Percentiles rank a stretch among this genome's conserved stretches.
phyloP scores from a whole-genome alignment of 2,329 filamentous ascomycete genomes.

The Botrytis deweyae region DNA sequence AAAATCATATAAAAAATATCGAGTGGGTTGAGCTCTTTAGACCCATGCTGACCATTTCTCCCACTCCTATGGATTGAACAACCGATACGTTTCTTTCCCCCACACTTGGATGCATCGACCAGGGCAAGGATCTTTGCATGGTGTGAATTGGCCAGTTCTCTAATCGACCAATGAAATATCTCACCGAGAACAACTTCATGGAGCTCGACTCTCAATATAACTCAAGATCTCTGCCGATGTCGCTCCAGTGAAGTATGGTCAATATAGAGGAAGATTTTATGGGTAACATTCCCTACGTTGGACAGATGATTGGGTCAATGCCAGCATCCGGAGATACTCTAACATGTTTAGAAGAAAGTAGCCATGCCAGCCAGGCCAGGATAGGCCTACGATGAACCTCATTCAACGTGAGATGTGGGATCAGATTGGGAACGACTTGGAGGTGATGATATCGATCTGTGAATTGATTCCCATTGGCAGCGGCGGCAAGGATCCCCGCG shows the following conservation, averaged over 20 bases:
- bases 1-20: neutral
- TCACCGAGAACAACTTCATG: neutral
- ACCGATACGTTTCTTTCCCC: slow-evolving; percentile 7
- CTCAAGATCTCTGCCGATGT: neutral
- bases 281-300: neutral
- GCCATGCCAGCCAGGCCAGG: neutral
- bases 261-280: neutral
- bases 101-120: slow-evolving; percentile 6
- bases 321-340: neutral
- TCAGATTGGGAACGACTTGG: slow-evolving; percentile 1
- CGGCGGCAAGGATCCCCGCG: slow-evolving; percentile 20
- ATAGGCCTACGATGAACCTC: neutral
- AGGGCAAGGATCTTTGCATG: neutral
- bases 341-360: neutral
- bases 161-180: neutral
- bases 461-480: slow-evolving; percentile 1
- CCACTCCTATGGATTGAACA: slow-evolving; percentile 6
- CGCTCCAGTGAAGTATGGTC: neutral
- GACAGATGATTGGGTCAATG: neutral
- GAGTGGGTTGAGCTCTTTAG: neutral
- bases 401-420: neutral
- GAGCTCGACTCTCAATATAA: neutral
- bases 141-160: slow-evolving; percentile 6
- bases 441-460: neutral
- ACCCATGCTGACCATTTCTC: slow-evolving; percentile 13